Evolutionary conservation across 2,329 filamentous ascomycete species (phyloP), one percentile per base, ranked within the genome.

Genomic region (Diplodia seriata): DNA sequence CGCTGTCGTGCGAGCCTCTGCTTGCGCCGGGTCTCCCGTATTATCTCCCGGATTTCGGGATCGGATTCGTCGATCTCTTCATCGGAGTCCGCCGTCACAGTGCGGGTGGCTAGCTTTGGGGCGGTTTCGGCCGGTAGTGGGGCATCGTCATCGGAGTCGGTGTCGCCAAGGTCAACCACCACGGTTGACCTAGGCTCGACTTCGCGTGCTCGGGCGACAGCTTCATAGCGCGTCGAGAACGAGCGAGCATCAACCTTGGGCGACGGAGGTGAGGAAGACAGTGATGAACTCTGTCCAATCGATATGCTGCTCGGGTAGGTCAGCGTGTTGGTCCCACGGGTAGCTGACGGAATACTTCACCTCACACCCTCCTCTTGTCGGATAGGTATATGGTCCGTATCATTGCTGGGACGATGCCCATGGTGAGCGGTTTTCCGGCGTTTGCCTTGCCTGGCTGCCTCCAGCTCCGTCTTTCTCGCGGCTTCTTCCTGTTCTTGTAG

Each of bases 1-100:
- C 53, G 55, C 23, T 57, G 53, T 6, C 18, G n/a, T 33, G 53
- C 65, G 12, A 54, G 55, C 15, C 47, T 67, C n/a, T 53, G 36
- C 51, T 43, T 64, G n/a, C 57, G 66, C 29, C 66, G 38, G 3
- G 9, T 74, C 73, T 50, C 72, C 11, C 57, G 66, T 63, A 68
- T 72, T 8, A 79, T 68, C 20, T 71, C 75, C n/a, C 73, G 75
- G 9, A 77, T 61, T 15, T 68, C 68, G 7, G 76, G 72, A 29
- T 78, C 76, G 20, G 75, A 71, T 2, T 73, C 71, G 68, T 80
- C 76, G 40, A 78, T 74, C 9, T 74, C 68, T 7, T 72, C 70
- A 23, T 78, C 75, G 11, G 31, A 15, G 40, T 70, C 40, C 70
- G 72, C 18, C 26, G 53, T 36, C 31, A 26, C 14, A 8, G 61